phyloP scores from a whole-genome alignment of 768 basidiomycete species.

The Boletus sensibilis region DNA sequence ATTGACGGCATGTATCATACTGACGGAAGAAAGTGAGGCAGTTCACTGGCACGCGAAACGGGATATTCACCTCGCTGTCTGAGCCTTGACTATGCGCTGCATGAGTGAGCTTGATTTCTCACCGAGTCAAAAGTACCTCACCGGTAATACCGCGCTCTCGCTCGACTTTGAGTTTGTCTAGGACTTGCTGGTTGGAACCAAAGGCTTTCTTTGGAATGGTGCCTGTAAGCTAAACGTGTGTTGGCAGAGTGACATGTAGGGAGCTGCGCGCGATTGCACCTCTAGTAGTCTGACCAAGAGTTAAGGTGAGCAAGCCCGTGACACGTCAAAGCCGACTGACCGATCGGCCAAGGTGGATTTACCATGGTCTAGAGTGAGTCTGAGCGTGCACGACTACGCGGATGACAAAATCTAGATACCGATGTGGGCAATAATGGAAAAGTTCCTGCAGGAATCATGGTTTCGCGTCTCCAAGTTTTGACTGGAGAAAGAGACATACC shows the following conservation, averaged over 20 bases:
- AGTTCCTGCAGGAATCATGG: constrained; percentile 54
- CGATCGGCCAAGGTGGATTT: constrained; percentile 93
- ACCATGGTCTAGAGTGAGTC: constrained; percentile 69
- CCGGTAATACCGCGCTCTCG: constrained; percentile 96
- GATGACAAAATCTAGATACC: constrained; percentile 40
- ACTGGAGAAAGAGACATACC: constrained; percentile 40
- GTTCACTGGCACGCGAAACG: background rate
- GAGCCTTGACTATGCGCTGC: constrained; percentile 75
- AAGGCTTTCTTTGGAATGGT: constrained; percentile 69
- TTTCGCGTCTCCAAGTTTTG: background rate
- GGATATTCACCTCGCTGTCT: constrained; percentile 75
- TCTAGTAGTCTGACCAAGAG: constrained; percentile 60
- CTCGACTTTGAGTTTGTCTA: constrained; percentile 96
- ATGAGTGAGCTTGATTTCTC: constrained; percentile 4
- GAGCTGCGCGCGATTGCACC: constrained; percentile 40
- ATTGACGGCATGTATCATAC: constrained; percentile 73
- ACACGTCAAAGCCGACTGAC: constrained; percentile 36
- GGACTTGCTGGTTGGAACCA: constrained; percentile 77
- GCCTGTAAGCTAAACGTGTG: constrained; percentile 67
- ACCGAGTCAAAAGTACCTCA: constrained; percentile 20
- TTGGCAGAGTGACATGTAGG: background rate
- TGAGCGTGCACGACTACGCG: constrained; percentile 1
- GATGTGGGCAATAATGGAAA: constrained; percentile 96
- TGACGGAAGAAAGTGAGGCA: constrained; percentile 27
- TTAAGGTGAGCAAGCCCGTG: background rate